A percentile compares a stretch with the other conserved stretches of the same genome.
Evolutionary conservation across 169 alveolate genomes (phyloP).

Genomic region (Toxoplasma gondii): DNA sequence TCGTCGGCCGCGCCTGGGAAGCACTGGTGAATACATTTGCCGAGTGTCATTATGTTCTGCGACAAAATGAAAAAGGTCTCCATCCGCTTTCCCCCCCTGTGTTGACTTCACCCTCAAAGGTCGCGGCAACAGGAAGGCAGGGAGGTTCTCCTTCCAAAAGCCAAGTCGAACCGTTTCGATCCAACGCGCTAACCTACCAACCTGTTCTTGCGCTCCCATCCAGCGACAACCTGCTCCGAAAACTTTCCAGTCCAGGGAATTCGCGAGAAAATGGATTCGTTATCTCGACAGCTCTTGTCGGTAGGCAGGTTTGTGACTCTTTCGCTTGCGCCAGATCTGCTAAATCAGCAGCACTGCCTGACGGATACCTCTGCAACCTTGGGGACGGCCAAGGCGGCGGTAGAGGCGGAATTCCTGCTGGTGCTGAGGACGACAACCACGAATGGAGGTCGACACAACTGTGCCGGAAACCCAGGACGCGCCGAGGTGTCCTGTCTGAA

Average conservation of each 20-base stretch:
- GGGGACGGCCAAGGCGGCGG: neutral
- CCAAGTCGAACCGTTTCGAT: neutral
- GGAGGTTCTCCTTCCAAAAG: neutral
- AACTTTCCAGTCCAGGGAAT: neutral
- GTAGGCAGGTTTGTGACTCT: neutral
- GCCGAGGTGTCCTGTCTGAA: constrained; percentile 7
- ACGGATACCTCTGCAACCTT: neutral
- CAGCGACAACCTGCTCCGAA: neutral
- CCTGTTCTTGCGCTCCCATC: neutral
- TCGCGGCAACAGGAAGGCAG: neutral
- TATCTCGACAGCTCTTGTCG: neutral
- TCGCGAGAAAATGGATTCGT: neutral
- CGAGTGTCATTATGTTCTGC: neutral
- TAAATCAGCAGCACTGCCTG: neutral
- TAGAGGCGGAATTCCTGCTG: neutral
- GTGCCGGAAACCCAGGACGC: neutral
- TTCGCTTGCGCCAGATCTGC: neutral
- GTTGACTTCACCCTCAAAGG: neutral
- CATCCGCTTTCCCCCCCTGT: constrained; percentile 36
- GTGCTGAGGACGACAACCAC: neutral
- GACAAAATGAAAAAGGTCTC: neutral
- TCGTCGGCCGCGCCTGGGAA: constrained; percentile 29
- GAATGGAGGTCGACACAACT: neutral
- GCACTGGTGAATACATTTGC: constrained; percentile 33
- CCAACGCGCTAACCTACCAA: neutral